phyloP scores from a whole-genome alignment of 2,329 filamentous ascomycete genomes.

The Amylocarpus encephaloides region DNA sequence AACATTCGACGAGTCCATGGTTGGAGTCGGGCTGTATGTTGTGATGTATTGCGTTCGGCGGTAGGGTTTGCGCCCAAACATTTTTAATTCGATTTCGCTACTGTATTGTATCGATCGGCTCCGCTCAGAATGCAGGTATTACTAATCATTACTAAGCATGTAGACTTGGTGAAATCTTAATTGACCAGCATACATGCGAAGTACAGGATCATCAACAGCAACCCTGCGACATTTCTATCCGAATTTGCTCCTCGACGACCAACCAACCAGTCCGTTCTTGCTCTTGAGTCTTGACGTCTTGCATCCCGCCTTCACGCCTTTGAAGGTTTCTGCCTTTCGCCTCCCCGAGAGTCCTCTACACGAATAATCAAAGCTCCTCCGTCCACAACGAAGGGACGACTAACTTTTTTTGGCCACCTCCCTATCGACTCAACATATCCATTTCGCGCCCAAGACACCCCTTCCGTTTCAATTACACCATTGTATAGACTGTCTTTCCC shows the following conservation, averaged over 20 bases:
- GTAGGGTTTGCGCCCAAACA: not conserved
- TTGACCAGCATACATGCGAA: too few relatives aligned
- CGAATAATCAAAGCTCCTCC: too few relatives aligned
- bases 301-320: slow-evolving; percentile 5
- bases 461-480: not conserved
- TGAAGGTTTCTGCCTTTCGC: too few relatives aligned
- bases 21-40: not conserved
- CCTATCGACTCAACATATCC: too few relatives aligned
- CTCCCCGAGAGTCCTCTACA: too few relatives aligned
- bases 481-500: not conserved
- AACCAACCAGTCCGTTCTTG: not conserved
- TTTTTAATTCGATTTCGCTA: not conserved
- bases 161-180: too few relatives aligned
- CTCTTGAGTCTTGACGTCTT: slow-evolving; percentile 14
- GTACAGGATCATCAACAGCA: not conserved
- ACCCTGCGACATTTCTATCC: not conserved
- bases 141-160: not conserved
- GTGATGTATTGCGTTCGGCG: not conserved
- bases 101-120: not conserved
- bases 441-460: too few relatives aligned
- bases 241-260: not conserved
- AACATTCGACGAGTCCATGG: slow-evolving; percentile 37
- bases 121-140: not conserved
- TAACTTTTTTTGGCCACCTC: too few relatives aligned
- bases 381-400: too few relatives aligned